Percentiles rank a stretch among this genome's conserved stretches.
phyloP scores from a whole-genome alignment of 225 moss, liverwort and hornwort genomes.

The Physcomitrium patens region DNA sequence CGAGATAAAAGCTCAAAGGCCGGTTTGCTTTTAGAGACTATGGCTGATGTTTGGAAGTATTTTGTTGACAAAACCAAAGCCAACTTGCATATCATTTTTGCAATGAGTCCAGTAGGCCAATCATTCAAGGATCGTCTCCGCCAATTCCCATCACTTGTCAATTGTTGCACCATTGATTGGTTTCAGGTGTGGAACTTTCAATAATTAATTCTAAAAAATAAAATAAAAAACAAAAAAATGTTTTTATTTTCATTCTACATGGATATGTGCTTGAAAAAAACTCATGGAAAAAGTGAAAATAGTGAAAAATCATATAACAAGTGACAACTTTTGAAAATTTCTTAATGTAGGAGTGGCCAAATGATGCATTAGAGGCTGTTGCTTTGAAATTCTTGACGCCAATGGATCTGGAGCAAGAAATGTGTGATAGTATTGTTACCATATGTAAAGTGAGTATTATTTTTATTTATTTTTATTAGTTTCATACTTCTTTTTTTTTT shows the following conservation, averaged over 20 bases:
- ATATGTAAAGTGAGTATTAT: constrained; percentile 71
- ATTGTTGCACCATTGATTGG: constrained; percentile 98
- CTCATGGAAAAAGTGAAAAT: too few species aligned
- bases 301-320: neutral
- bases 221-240: too few species aligned
- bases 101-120: constrained; percentile 96
- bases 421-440: constrained; percentile 66
- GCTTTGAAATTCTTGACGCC: constrained; percentile 78
- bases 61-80: constrained; percentile 92
- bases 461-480: neutral
- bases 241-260: too few species aligned
- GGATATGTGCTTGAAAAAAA: too few species aligned
- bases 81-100: constrained; percentile 81
- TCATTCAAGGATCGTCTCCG: constrained; percentile 84
- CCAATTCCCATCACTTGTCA: constrained; percentile 92
- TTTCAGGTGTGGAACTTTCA: constrained; percentile 57
- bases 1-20: constrained; percentile 74
- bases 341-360: constrained; percentile 76
- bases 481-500: too few species aligned
- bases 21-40: constrained; percentile 73
- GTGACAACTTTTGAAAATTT: too few species aligned
- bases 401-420: constrained; percentile 77
- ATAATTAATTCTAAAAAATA: too few species aligned
- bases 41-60: constrained; percentile 87
- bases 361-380: constrained; percentile 90